A percentile compares a stretch with the other conserved stretches of the same genome.
phyloP scores from a whole-genome alignment of 257 asterid species.

The Salvia miltiorrhiza region DNA sequence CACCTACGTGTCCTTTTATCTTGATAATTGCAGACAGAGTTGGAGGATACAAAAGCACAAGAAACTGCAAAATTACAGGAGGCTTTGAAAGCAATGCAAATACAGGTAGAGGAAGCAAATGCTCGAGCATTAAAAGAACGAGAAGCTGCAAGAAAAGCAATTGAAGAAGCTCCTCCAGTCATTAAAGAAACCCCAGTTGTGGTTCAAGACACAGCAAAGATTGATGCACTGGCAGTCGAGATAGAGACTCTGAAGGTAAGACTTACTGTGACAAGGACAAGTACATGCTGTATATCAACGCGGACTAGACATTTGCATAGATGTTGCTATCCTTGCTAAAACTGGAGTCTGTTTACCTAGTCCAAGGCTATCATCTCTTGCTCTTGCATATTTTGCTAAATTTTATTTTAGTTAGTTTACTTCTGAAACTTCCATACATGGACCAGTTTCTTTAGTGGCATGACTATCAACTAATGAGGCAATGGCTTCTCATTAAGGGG shows the following conservation, averaged over 20 bases:
- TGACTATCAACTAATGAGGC: not conserved
- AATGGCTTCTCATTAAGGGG: not conserved
- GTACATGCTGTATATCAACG: constrained; percentile 15
- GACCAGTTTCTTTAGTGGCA: not conserved
- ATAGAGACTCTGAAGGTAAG: constrained; percentile 75
- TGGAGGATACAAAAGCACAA: constrained; percentile 94
- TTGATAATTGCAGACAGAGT: constrained; percentile 66
- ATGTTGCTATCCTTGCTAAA: constrained; percentile 10
- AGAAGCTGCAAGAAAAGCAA: constrained; percentile 88
- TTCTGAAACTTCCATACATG: not conserved
- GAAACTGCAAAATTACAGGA: constrained; percentile 83
- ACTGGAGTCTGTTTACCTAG: constrained; percentile 10
- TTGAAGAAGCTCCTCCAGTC: constrained; percentile 97
- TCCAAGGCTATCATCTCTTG: not conserved
- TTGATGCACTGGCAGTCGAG: constrained; percentile 78
- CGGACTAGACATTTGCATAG: not conserved
- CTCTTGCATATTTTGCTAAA: constrained; percentile 7
- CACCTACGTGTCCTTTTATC: constrained; percentile 24
- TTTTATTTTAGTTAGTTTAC: not conserved
- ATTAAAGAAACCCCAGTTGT: constrained; percentile 94
- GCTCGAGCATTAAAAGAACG: constrained; percentile 72
- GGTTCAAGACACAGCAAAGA: constrained; percentile 82
- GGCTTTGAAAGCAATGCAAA: constrained; percentile 68
- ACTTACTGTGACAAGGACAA: not conserved
- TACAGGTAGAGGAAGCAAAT: constrained; percentile 88